Base-by-base conservation (phyloP, 208 protist species). In the Lotmaria passim region DNA sequence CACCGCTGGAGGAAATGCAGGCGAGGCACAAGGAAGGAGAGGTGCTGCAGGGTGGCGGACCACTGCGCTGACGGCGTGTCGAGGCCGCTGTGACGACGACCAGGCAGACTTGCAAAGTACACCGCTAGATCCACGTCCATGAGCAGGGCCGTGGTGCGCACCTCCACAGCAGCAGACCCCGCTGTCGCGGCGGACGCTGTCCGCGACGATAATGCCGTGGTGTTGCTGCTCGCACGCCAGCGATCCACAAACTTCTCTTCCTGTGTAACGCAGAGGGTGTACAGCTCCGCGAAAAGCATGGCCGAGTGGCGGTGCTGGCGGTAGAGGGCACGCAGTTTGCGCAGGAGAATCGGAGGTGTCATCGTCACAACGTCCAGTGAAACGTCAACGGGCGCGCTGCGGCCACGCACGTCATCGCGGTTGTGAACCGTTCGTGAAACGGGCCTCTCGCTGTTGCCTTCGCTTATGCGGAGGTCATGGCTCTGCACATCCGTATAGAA, bases 71-170 rank as follows among this genome's bases (percentile, higher is more conserved):
- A 76, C 31, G 73, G 70, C 1, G 47, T 34, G 33, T 28, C 51
- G 26, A 85, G 34, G 23, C 78, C 79, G 59, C 77, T 76, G 38
- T 84, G 51, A 11, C 78, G 78, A 17, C 83, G 69, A 7, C 78
- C 82, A 11, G 86, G 83, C 56, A 91, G 73, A 10, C 80, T 83
- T 7, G 87, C 41, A 47, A 79, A 85, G 51, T 83, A 87, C 34
- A 73, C 61, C 26, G 77, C 83, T 0, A 91, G 70, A 62, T 85
- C 86, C 5, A 74, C 60, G 50, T 91, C 83, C 72, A 82, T 75
- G 31, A 91, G 47, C 23, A 88, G 57, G 2, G 77, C 70, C 7
- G 79, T 85, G 7, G 52, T 66, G 21, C 53, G 30, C 21, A 50
- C 17, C 7, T 51, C 33, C 34, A 10, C 43, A 1, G 21, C 30